Percentiles rank a stretch among this genome's conserved stretches.
Evolutionary conservation across 306 rosid species (phyloP).

Genomic region (Sicyos baderoa): DNA sequence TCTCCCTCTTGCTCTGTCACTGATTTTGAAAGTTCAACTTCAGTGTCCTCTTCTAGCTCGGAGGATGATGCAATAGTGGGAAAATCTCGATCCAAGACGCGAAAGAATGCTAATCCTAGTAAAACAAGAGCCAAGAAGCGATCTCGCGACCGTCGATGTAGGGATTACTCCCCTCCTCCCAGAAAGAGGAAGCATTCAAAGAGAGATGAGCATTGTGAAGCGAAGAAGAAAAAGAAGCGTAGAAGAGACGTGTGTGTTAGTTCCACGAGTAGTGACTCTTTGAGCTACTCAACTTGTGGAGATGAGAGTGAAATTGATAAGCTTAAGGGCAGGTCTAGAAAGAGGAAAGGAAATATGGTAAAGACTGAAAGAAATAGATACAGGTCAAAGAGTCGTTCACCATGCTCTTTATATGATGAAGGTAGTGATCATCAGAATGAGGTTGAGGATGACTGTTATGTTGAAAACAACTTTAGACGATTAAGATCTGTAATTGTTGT

Average conservation of each 20-base stretch:
- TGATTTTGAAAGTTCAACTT: constrained; percentile 37
- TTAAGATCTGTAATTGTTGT: constrained; percentile 59
- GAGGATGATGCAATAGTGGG: constrained; percentile 42
- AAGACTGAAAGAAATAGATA: constrained; percentile 37
- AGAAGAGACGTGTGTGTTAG: constrained; percentile 38
- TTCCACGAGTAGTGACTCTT: constrained; percentile 21
- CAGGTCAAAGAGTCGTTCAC: constrained; percentile 52
- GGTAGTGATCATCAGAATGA: constrained; percentile 28
- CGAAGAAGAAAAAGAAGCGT: constrained; percentile 42
- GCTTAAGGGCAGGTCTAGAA: constrained; percentile 34
- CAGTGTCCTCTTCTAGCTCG: constrained; percentile 40
- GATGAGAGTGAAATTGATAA: constrained; percentile 34
- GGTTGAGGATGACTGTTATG: constrained; percentile 26
- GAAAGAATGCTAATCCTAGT: constrained; percentile 37
- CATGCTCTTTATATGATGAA: constrained; percentile 30
- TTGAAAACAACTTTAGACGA: constrained; percentile 36
- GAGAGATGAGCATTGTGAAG: constrained; percentile 36
- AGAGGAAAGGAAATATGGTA: constrained; percentile 30
- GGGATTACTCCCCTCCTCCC: too few relatives aligned
- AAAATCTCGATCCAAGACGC: constrained; percentile 37
- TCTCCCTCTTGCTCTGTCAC: constrained; percentile 41
- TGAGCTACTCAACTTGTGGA: constrained; percentile 29
- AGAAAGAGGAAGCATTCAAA: constrained; percentile 52
- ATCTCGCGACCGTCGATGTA: too few relatives aligned
- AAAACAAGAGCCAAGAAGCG: constrained; percentile 28